Evolutionary conservation across 768 basidiomycete genomes (phyloP), one percentile per base, ranked within the genome.

Genomic region (Psilocybe cubensis): DNA sequence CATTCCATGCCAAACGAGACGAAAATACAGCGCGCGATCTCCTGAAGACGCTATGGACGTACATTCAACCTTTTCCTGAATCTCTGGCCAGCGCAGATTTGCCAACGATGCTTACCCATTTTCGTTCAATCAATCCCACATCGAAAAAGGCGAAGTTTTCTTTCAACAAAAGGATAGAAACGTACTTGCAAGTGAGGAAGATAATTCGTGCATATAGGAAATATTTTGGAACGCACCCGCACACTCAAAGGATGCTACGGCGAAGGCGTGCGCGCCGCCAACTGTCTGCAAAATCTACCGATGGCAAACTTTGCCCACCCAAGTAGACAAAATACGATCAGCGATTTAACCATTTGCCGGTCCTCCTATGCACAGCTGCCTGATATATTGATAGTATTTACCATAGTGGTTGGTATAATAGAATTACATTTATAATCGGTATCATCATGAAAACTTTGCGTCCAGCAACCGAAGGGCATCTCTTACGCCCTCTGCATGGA

Each of bases 381-480:
- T 38, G n/a, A 14, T n/a, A 38, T 38, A 38, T 38, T 38, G 50
- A 49, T 21, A 41, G 9, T 28, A 49, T 35, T 48, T 44, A 21
- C 8, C 42, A 44, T 48, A 14, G n/a, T 27, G 49, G 24, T 46
- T 20, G 33, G 38, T 41, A 27, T 38, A 49, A 47, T 29, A 12
- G 43, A 24, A 38, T 38, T 31, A 38, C 35, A 38, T 35, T 29
- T 38, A 7, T 17, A 29, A 20, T 27, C 3, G n/a, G 12, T 50
- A 24, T 52, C 61, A 67, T 56, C 61, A 67, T 56, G 78, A 73
- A 70, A 83, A 83, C 63, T 83, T 87, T 42, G 82, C 74, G 66
- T 94, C 91, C 33, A 94, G 77, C 23, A 94, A 69, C 57, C 87
- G 85, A 21, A 94, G 71, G 5, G 91, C 92, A 61, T 92, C 88